Base-by-base conservation (phyloP, 108 stramenopile species). In the Mayamaea pseudoterrestris region DNA sequence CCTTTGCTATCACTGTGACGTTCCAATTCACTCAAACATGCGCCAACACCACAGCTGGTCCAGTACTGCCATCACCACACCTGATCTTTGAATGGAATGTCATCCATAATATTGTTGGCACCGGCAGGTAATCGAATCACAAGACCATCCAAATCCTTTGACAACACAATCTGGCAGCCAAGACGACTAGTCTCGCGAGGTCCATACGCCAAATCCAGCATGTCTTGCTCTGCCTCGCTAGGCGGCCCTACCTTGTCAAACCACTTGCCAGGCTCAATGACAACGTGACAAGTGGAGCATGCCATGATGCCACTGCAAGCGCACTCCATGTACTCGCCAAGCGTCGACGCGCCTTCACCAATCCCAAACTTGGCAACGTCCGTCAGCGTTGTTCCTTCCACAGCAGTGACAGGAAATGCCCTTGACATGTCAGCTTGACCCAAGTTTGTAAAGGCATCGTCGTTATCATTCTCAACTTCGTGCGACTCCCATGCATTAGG, bases 201-300 rank as follows among this genome's bases (percentile, higher is more conserved):
- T 9, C 69, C 63, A 53, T 57, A 78, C 17, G 82, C 71, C 3
- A 84, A 50, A 49, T 79, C 82, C 28, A 84, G 39, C 82, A 84
- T 84, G 54, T 84, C 82, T 29, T 53, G 44, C 35, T 84, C 82
- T 29, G 69, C 63, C 45, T 76, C 72, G 30, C 55, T 53, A 2
- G 82, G 75, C 28, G 50, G 44, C 5, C 48, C 50, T 14, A 84
- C 25, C 20, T 65, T 57, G 37, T 58, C 59, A 35, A 60, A 68
- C 50, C 65, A 68, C 13, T 69, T 66, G 4, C 73, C 71, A n/a
- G n/a, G n/a, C 50, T 79, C 66, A 18, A 84, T 56, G 20, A 68
- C 65, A 5, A 84, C 65, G 44, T 84, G 82, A 43, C 82, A 84
- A 20, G 82, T 84, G 13, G 73, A 84, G 43, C 82, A 84, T 1